Evolutionary conservation across 768 basidiomycete genomes (phyloP), one percentile per base, ranked within the genome.

Genomic region (Exidia glandulosa): DNA sequence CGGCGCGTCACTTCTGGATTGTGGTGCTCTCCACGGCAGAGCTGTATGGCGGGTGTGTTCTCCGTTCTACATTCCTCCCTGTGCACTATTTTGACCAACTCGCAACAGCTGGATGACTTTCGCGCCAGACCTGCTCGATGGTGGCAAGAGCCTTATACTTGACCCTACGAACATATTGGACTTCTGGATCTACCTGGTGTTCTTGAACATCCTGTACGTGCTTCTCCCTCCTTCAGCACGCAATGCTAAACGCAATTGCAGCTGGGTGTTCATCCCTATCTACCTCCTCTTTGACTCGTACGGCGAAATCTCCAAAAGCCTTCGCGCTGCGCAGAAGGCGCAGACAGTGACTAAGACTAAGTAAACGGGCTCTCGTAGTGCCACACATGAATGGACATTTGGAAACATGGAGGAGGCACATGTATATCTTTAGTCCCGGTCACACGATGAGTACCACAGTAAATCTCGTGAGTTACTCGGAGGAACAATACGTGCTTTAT

Each of bases 21-120:
- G 76, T 90, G 48, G 84, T 90, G 2, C 68, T 90, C 52, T 81
- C 84, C 66, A 89, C 86, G 1, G 87, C 77, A 3, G 90, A 92
- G 68, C 66, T 91, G 3, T 90, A 90, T 60, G 88, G 89, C n/a
- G n/a, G n/a, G n/a, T n/a, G n/a, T n/a, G n/a, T n/a, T 65, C 85
- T 85, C 82, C 88, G 54, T 45, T 78, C 68, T n/a, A 32, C 32
- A 14, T 47, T 5, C 33, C 57, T 47, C 37, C 19, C 29, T 9
- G 6, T 33, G 25, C 30, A 9, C 4, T 2, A 19, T 33, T 4
- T n/a, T n/a, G n/a, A n/a, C n/a, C n/a, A n/a, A n/a, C n/a, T n/a
- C n/a, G n/a, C n/a, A n/a, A n/a, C 16, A 14, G 10, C 32, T 90
- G 84, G 84, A 90, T 92, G 90, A 92, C 89, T 2, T 92, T 92